phyloP scores from a whole-genome alignment of 495 filamentous ascomycete species.

The Aspergillus bridgeri region DNA sequence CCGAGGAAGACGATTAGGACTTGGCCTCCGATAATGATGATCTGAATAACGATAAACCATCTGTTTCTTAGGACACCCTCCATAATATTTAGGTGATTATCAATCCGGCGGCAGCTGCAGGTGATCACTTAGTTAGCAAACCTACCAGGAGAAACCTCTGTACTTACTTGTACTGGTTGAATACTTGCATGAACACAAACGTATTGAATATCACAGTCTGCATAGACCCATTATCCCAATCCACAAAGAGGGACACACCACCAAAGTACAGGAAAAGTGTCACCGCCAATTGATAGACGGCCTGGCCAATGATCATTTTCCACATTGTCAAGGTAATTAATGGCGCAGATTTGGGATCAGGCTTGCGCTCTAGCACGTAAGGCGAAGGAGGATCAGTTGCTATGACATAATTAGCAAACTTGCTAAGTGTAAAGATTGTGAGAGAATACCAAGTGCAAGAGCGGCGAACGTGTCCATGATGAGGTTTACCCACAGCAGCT shows the following conservation, averaged over 20 bases:
- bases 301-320: constrained; percentile 94
- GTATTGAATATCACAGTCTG: constrained; percentile 83
- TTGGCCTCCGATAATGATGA: constrained; percentile 81
- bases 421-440: too few species aligned
- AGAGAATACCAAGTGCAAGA: constrained; percentile 54
- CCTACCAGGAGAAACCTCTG: too few species aligned
- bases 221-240: constrained; percentile 30
- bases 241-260: constrained; percentile 47
- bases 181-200: constrained; percentile 94
- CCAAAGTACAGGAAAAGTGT: constrained; percentile 75
- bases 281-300: constrained; percentile 78
- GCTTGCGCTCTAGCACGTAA: constrained; percentile 69
- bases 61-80: constrained; percentile 76
- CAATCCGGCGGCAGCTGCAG: constrained; percentile 75
- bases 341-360: constrained; percentile 71
- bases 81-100: constrained; percentile 88
- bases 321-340: constrained; percentile 84
- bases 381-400: constrained; percentile 80
- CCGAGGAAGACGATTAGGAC: constrained; percentile 76
- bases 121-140: too few species aligned
- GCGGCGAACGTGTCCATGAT: constrained; percentile 95
- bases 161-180: constrained; percentile 57
- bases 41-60: constrained; percentile 80
- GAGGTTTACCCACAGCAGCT: constrained; percentile 87
- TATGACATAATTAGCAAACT: neutral